Evolutionary conservation across 2,329 filamentous ascomycete species (phyloP).

Genomic region (Claviceps spartinae): DNA sequence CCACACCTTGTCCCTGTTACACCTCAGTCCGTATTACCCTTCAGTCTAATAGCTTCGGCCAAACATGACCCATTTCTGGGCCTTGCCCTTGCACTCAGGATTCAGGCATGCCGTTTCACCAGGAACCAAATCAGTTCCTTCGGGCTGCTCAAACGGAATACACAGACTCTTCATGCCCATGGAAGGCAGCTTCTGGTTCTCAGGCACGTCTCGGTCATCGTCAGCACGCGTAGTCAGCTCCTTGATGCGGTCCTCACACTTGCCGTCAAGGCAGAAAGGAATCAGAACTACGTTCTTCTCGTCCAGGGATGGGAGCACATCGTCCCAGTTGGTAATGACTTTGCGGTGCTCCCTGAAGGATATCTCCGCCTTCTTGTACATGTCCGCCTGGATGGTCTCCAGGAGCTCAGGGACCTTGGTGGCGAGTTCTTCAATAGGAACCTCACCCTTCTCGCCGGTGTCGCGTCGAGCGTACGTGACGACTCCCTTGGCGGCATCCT

Average conservation of each 20-base stretch:
- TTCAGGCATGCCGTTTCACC: slow-evolving; percentile 86
- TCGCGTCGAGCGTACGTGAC: slow-evolving; percentile 82
- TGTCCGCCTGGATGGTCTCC: slow-evolving; percentile 77
- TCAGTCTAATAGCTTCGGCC: slow-evolving; percentile 51
- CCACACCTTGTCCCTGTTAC: no score
- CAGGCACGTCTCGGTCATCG: slow-evolving; percentile 38
- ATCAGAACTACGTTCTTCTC: slow-evolving; percentile 86
- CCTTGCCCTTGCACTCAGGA: slow-evolving; percentile 65
- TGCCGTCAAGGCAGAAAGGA: slow-evolving; percentile 67
- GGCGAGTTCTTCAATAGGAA: slow-evolving; percentile 60
- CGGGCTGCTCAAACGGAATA: slow-evolving; percentile 73
- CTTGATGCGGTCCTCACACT: slow-evolving; percentile 93
- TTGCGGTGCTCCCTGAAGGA: slow-evolving; percentile 71
- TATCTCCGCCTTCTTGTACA: slow-evolving; percentile 63
- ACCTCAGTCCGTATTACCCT: background rate
- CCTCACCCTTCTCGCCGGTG: slow-evolving; percentile 67
- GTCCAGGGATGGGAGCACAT: slow-evolving; percentile 83
- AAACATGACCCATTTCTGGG: slow-evolving; percentile 87
- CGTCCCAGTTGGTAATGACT: slow-evolving; percentile 72
- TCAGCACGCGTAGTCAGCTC: slow-evolving; percentile 71
- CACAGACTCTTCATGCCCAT: slow-evolving; percentile 59
- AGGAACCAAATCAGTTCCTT: slow-evolving; percentile 47
- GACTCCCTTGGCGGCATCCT: slow-evolving; percentile 75
- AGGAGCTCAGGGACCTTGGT: slow-evolving; percentile 68
- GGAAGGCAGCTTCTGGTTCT: slow-evolving; percentile 38